phyloP scores from a whole-genome alignment of 495 filamentous ascomycete species.

The Alectoria sarmentosa region DNA sequence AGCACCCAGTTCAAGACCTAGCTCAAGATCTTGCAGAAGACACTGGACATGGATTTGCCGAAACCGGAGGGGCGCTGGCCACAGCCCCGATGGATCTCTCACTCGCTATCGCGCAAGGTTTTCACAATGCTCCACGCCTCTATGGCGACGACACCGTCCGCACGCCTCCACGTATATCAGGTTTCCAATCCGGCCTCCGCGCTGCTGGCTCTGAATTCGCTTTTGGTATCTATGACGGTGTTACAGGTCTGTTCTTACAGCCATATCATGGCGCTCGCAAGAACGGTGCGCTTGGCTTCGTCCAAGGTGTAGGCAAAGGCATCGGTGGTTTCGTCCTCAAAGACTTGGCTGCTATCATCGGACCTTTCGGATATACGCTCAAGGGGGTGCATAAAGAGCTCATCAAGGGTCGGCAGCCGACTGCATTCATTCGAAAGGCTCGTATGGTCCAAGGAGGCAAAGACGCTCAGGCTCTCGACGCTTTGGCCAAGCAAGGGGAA shows the following conservation, averaged over 20 bases:
- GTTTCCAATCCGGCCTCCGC: conserved; percentile 57
- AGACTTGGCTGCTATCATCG: conserved; percentile 54
- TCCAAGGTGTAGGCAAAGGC: conserved; percentile 67
- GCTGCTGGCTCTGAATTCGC: conserved; percentile 62
- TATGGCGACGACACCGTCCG: conserved; percentile 51
- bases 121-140: conserved; percentile 75
- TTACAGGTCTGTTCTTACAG: conserved; percentile 60
- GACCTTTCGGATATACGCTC: conserved; percentile 56
- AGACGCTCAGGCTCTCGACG: conserved; percentile 24
- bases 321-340: conserved; percentile 68
- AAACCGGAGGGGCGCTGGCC: conserved; percentile 42
- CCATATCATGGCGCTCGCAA: conserved; percentile 57
- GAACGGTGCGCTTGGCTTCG: conserved; percentile 51
- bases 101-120: conserved; percentile 68
- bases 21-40: conserved; percentile 37
- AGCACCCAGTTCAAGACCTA: conserved; percentile 31
- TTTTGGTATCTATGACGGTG: conserved; percentile 66
- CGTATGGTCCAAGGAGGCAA: conserved; percentile 39
- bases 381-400: conserved; percentile 50
- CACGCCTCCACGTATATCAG: conserved; percentile 54
- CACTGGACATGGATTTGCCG: conserved; percentile 39
- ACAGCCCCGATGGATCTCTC: conserved; percentile 53
- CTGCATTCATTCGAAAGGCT: conserved; percentile 41
- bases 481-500: conserved; percentile 19
- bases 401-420: conserved; percentile 40